Conservation (phyloP, 768 basidiomycete genomes). For the Dioszegia crocea region DNA sequence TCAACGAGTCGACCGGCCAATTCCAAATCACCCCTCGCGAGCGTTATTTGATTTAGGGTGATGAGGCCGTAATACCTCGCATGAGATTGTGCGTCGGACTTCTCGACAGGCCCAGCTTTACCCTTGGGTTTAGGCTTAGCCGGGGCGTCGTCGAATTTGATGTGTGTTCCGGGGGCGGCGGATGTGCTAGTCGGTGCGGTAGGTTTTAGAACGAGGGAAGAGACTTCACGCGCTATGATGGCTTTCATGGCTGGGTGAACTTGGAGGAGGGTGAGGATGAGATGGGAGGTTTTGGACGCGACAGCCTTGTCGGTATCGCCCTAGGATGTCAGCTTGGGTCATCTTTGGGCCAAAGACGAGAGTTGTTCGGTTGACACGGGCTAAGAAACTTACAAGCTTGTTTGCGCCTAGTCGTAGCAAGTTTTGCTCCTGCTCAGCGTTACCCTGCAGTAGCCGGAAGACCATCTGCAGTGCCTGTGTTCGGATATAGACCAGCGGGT, state of each 20-base stretch:
- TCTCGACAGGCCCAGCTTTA: conserved; percentile 5
- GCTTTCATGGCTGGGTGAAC: conserved; percentile 87
- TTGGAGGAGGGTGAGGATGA: conserved; percentile 83
- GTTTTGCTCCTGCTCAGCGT: conserved; percentile 98
- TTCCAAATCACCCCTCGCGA: conserved; percentile 61
- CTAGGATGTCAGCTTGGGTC: conserved; percentile 50
- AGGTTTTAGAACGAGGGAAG: conserved; percentile 70
- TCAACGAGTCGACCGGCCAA: conserved; percentile 77
- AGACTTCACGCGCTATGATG: conserved; percentile 81
- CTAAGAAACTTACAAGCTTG: conserved; percentile 60
- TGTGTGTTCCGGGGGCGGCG: conserved; percentile 32
- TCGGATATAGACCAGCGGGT: conserved; percentile 81
- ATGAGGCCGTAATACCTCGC: conserved; percentile 87
- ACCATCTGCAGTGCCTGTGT: conserved; percentile 76
- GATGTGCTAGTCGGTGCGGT: conserved; percentile 48
- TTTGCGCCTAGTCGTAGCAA: conserved; percentile 84
- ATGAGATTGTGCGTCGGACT: conserved; percentile 55
- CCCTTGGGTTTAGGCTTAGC: conserved; percentile 44
- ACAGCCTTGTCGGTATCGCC: conserved; percentile 84
- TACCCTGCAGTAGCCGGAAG: conserved; percentile 73
- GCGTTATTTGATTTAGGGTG: conserved; percentile 88
- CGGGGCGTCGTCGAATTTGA: conserved; percentile 53
- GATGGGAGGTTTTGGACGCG: conserved; percentile 83
- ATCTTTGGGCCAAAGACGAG: too few species aligned
- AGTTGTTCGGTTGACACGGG: too few species aligned